phyloP scores from a whole-genome alignment of 2,329 filamentous ascomycete species.

The Diaporthe humulicola region DNA sequence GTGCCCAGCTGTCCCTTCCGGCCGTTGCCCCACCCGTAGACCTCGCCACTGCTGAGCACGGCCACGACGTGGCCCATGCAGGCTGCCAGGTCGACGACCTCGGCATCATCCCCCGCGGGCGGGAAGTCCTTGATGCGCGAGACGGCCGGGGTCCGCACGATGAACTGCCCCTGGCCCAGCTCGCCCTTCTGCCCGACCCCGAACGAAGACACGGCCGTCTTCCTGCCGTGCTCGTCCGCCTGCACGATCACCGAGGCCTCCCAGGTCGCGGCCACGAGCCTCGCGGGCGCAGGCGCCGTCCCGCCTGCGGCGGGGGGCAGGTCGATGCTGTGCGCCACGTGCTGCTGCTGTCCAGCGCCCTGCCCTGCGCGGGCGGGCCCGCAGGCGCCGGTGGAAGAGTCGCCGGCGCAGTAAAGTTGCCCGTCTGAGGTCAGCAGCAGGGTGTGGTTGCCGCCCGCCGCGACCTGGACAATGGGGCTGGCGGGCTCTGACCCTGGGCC shows the following conservation, averaged over 20 bases:
- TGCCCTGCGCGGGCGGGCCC: conserved; percentile 53
- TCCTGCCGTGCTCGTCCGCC: conserved; percentile 57
- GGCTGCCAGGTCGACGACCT: conserved; percentile 76
- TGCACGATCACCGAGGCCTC: conserved; percentile 76
- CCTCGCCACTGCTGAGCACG: conserved; percentile 80
- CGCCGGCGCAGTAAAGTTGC: conserved; percentile 75
- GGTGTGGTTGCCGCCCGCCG: conserved; percentile 89
- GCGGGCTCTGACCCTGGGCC: conserved; percentile 53
- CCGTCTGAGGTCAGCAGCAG: conserved; percentile 75
- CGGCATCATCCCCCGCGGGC: conserved; percentile 64
- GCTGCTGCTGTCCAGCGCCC: not conserved
- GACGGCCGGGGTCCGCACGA: conserved; percentile 62
- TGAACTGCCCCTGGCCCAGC: conserved; percentile 72
- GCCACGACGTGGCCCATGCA: conserved; percentile 84
- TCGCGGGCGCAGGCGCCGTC: conserved; percentile 45
- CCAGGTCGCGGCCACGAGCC: conserved; percentile 81
- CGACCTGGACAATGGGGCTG: conserved; percentile 55
- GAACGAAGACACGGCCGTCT: conserved; percentile 69
- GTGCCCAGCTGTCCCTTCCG: conserved; percentile 86
- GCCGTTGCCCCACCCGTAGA: conserved; percentile 90
- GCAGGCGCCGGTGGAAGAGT: conserved; percentile 67
- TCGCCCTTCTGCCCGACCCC: conserved; percentile 80
- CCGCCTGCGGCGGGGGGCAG: not conserved
- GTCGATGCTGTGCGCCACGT: conserved; percentile 11
- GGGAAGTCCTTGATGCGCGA: conserved; percentile 72